A percentile compares a stretch with the other conserved stretches of the same genome.
These are phyloP conservation scores for Xylaria intraflava DNA, from an alignment of 495 filamentous ascomycete species.

Conservation along the genomic window DNA sequence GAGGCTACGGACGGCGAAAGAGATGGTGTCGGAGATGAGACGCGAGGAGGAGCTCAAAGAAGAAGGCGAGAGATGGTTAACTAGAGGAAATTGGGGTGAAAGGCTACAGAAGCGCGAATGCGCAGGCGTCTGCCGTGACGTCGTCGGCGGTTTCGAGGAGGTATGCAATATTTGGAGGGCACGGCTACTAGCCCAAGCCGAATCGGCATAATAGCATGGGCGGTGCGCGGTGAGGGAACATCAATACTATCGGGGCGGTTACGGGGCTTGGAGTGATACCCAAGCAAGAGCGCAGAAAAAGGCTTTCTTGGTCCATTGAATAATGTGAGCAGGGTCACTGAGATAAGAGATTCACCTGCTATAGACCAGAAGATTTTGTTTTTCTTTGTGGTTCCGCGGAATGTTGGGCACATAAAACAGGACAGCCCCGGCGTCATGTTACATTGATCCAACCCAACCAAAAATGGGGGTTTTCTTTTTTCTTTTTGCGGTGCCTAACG, in stretches of 20 bases:
- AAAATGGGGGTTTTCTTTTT: not conserved
- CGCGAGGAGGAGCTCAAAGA: constrained; percentile 75
- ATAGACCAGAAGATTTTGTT: constrained; percentile 1
- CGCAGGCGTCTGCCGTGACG: constrained; percentile 69
- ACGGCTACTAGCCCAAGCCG: constrained; percentile 43
- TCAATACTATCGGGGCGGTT: not conserved
- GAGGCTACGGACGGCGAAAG: constrained; percentile 64
- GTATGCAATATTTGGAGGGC: constrained; percentile 59
- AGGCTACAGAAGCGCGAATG: constrained; percentile 69
- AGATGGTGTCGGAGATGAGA: constrained; percentile 75
- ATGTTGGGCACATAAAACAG: not conserved
- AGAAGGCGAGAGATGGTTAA: constrained; percentile 73
- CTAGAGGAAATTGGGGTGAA: constrained; percentile 72
- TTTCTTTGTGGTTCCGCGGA: not conserved
- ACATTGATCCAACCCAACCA: not conserved
- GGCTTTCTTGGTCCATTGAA: not conserved
- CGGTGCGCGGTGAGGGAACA: not conserved
- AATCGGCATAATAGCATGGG: constrained; percentile 19
- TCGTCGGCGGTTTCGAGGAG: constrained; percentile 86
- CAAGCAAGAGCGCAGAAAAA: not conserved
- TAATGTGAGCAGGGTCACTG: not conserved
- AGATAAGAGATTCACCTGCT: not conserved
- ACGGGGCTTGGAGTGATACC: not conserved
- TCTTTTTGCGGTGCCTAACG: no score
- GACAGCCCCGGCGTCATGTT: not conserved